Evolutionary conservation across 345 rosid species (phyloP).

Genomic region (Linum lewisii): DNA sequence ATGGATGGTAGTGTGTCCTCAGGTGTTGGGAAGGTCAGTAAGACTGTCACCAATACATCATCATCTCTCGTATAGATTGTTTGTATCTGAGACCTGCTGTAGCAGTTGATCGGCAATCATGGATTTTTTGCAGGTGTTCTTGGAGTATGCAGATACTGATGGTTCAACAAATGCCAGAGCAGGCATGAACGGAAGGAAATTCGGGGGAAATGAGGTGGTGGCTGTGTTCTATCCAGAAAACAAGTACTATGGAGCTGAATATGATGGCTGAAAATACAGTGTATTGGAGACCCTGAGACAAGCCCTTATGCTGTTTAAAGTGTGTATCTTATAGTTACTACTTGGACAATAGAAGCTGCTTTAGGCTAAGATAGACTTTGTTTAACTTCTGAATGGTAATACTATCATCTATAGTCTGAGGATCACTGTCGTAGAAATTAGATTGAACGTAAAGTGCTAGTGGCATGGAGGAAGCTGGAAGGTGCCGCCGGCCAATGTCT

Average conservation of each 20-base stretch:
- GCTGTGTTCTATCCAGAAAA: conserved; percentile 1
- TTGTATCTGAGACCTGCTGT: not conserved
- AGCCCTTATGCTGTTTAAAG: not conserved
- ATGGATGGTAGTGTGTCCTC: conserved; percentile 20
- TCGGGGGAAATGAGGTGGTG: conserved; percentile 1
- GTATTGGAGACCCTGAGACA: not conserved
- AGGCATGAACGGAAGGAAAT: conserved; percentile 5
- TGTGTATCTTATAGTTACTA: not conserved
- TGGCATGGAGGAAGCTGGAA: too few species aligned
- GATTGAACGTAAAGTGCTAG: too few species aligned
- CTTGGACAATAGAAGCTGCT: not conserved
- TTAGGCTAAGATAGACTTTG: not conserved
- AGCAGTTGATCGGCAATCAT: not conserved
- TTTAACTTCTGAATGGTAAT: not conserved
- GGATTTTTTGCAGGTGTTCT: not conserved
- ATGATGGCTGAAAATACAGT: not conserved
- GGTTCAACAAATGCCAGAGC: conserved; percentile 1
- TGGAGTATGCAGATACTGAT: conserved; percentile 5
- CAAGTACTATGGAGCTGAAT: not conserved
- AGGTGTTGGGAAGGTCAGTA: conserved; percentile 64
- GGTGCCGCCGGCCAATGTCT: too few species aligned
- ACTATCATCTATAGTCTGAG: not conserved
- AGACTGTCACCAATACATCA: not conserved
- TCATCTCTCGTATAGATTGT: not conserved
- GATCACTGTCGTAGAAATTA: not conserved